Evolutionary conservation across 352 stramenopile genomes (phyloP), one percentile per base, ranked within the genome.

Genomic region (Pythium chondricola): DNA sequence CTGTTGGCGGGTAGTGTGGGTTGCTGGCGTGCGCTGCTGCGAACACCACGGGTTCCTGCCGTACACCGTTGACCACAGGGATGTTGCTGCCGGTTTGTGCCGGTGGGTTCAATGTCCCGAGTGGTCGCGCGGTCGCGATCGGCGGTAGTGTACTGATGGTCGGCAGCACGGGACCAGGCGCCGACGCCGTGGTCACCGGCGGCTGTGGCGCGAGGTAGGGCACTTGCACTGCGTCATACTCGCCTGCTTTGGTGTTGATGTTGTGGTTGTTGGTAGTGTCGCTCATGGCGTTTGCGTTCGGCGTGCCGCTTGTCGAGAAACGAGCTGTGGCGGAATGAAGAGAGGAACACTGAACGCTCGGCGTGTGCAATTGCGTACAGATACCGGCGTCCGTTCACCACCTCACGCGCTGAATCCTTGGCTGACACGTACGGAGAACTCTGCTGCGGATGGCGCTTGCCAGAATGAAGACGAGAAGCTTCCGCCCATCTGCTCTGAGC

Each of bases 41-140:
- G 13, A 26, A 14, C 22, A 18, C 20, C n/a, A n/a, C n/a, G n/a
- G n/a, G n/a, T n/a, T n/a, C n/a, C 42, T 62, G 54, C 4, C 54
- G 54, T 20, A 56, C 48, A 30, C 54, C 54, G 20, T 62, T 62
- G 26, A 63, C 55, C 8, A 58, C 37, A 3, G 55, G 55, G 38
- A 63, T 58, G 30, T 63, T 57, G 33, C 49, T 45, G 29, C 7
- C 13, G 29, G 29, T 13, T n/a, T 41, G 24, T 32, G 20, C 11
- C 17, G 14, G 22, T 30, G n/a, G 50, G 26, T 24, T 4, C 8
- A 1, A 33, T 39, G 24, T 24, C 8, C 17, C 37, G 2, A 54
- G 20, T 13, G 56, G 56, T 16, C 56, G 48, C 21, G 56, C 38
- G 1, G 44, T 56, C 24, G 56, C 44, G 39, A 64, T 58, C 32